Conservation (phyloP, 768 basidiomycete species). For the Psilocybe cyanescens region DNA sequence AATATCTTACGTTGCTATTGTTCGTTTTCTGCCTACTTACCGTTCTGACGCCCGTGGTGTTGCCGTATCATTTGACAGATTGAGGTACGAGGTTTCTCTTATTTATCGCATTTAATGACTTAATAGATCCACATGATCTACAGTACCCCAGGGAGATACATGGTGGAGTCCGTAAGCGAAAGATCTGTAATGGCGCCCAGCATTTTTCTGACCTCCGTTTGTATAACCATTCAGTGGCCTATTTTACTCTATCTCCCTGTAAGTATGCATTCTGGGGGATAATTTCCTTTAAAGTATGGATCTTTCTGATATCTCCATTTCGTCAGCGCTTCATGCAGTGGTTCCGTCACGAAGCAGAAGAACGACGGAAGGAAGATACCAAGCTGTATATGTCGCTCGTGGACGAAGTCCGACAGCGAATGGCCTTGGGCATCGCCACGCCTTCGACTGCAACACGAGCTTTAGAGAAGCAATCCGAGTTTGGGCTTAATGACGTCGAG, state of each 20-base stretch:
- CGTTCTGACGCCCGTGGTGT: background rate
- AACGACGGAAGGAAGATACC: constrained; percentile 26
- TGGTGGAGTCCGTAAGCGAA: constrained; percentile 23
- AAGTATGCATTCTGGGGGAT: background rate
- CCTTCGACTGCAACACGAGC: constrained; percentile 41
- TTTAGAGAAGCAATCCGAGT: constrained; percentile 42
- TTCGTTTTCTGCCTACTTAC: background rate
- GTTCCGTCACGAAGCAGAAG: constrained; percentile 31
- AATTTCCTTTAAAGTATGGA: background rate
- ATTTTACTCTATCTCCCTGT: constrained; percentile 21
- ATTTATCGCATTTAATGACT: background rate
- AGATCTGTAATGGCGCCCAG: background rate
- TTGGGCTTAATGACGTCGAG: constrained; percentile 45
- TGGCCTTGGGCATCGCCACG: constrained; percentile 24
- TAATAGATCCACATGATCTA: background rate
- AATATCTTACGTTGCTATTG: background rate
- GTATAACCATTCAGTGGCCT: constrained; percentile 15
- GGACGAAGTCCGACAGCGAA: constrained; percentile 27
- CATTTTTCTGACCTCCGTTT: background rate
- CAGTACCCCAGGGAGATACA: constrained; percentile 21
- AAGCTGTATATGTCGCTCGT: constrained; percentile 26
- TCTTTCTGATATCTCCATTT: background rate
- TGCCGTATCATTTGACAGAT: background rate
- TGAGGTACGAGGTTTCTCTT: background rate
- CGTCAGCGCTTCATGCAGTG: constrained; percentile 31